Evolutionary conservation across 805 yeast species (phyloP), one percentile per base, ranked within the genome.

Genomic region (Metschnikowia santaceciliae): DNA sequence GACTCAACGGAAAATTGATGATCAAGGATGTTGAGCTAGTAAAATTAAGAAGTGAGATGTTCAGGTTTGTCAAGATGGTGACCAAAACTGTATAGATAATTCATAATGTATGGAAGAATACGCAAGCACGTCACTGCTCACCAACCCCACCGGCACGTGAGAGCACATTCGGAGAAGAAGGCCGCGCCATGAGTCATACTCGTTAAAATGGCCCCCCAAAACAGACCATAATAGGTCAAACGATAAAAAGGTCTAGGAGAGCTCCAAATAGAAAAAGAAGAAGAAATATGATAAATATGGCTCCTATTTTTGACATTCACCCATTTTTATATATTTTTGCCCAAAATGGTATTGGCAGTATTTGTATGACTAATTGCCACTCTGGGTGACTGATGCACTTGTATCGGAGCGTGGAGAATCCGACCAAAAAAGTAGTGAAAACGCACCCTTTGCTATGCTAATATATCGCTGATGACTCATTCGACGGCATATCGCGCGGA

Each of bases 41-140:
- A 8, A 67, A 68, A 50, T 64, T 74, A 59, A 71, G 68, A 55
- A 55, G 60, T 48, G 78, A 74, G 54, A 67, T 74, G 36, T 70
- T 65, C 52, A 64, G 77, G 42, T 74, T 72, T 56, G 75, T 74
- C 32, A 71, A 69, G 53, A 70, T 71, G 75, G 75, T 73, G 33
- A 61, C 70, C 30, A 61, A 58, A 38, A 60, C 65, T 32, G 62
- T 62, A 20, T 66, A 48, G 48, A 23, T 26, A 17, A 32, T 14
- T 42, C 13, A 19, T 23, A 15, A n/a, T n/a, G 19, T 20, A 32
- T 33, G 43, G 22, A 26, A n/a, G 26, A 19, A 13, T 11, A 1
- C 11, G 33, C 22, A 17, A 39, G 17, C 15, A 14, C 32, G 38
- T 35, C 38, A 17, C 20, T 19, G 19, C 15, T 8, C 30, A 26